Evolutionary conservation across 306 rosid species (phyloP).

Genomic region (Rosa multiflora): DNA sequence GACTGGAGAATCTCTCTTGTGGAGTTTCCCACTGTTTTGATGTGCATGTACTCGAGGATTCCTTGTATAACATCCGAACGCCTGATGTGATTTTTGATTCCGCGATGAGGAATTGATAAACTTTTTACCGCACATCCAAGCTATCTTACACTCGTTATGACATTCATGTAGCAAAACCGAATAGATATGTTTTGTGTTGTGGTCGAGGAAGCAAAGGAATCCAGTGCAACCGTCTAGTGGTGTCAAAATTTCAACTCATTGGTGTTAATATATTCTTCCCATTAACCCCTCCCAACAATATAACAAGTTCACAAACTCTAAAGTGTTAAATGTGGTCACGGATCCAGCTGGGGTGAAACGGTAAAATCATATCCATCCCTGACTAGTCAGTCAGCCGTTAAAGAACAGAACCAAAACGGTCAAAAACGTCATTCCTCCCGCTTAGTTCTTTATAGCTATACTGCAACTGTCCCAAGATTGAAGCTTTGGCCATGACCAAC

Average conservation of each 20-base stretch:
- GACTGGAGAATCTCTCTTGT: constrained; percentile 4
- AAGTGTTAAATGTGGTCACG: background rate
- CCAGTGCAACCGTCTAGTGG: no score
- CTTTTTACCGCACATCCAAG: background rate
- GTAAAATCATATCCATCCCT: background rate
- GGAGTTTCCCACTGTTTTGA: constrained; percentile 13
- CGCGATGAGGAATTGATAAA: background rate
- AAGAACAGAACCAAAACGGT: background rate
- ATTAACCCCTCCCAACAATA: background rate
- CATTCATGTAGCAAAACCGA: background rate
- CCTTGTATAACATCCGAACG: constrained; percentile 17
- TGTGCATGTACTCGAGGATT: constrained; percentile 9
- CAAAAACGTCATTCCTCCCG: constrained; percentile 9
- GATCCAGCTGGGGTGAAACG: background rate
- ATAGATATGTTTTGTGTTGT: background rate
- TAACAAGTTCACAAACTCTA: background rate
- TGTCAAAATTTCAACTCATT: background rate
- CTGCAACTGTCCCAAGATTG: background rate
- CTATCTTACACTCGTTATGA: background rate
- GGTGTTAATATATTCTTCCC: background rate
- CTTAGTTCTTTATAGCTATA: background rate
- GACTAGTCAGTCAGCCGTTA: background rate
- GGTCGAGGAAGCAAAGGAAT: background rate
- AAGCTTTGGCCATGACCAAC: constrained; percentile 5
- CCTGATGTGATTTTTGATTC: background rate